Evolutionary conservation across 257 asterid genomes (phyloP).

Genomic region (Lavandula angustifolia): DNA sequence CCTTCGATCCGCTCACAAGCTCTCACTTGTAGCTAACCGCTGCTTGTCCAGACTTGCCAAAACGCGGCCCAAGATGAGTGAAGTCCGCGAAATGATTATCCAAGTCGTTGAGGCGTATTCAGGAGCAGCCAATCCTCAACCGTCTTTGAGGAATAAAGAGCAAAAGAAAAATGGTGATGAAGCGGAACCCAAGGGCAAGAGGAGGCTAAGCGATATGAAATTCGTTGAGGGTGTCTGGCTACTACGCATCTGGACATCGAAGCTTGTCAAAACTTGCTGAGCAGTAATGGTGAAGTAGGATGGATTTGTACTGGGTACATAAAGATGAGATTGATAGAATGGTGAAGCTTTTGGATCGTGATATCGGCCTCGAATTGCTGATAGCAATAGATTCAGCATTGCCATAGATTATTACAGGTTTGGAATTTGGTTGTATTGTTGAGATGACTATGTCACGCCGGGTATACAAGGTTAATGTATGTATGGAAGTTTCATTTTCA

Average conservation of each 20-base stretch:
- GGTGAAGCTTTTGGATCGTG: too few species aligned
- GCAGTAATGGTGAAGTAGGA: not conserved
- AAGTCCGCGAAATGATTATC: slow-evolving; percentile 73
- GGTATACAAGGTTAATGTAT: too few species aligned
- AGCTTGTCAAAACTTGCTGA: slow-evolving; percentile 56
- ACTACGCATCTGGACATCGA: slow-evolving; percentile 55
- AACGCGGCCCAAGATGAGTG: slow-evolving; percentile 92
- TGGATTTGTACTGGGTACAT: slow-evolving; percentile 25
- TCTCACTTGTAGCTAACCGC: slow-evolving; percentile 82
- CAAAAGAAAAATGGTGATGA: slow-evolving; percentile 33
- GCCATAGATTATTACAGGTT: slow-evolving; percentile 4
- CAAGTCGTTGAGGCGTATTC: slow-evolving; percentile 56
- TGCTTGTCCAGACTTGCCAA: slow-evolving; percentile 72
- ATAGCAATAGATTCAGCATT: not conserved
- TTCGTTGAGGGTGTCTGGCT: slow-evolving; percentile 59
- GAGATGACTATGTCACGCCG: not conserved
- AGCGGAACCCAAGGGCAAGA: slow-evolving; percentile 45
- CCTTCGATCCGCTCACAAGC: slow-evolving; percentile 77
- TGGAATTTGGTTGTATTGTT: slow-evolving; percentile 26
- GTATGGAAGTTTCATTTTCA: too few species aligned
- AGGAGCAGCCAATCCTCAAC: slow-evolving; percentile 53
- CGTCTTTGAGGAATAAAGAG: slow-evolving; percentile 41
- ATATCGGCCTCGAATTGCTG: not conserved
- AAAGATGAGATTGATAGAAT: not conserved
- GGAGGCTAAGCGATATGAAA: slow-evolving; percentile 51